Conservation (phyloP, 2,329 filamentous ascomycete species). For the Polytolypa hystricis region DNA sequence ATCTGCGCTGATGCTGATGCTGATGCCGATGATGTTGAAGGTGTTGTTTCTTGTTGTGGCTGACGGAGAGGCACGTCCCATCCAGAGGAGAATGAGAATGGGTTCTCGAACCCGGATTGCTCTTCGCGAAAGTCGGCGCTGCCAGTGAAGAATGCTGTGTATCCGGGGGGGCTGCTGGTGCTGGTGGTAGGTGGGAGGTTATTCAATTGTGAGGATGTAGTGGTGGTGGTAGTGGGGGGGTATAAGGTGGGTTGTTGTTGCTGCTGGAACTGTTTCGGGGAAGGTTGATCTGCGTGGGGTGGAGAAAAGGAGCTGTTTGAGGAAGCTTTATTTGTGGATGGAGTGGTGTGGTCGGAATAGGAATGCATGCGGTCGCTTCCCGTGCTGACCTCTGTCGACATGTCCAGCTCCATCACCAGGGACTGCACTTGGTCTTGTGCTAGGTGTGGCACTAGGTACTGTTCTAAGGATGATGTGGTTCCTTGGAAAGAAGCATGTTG, state of each 20-base stretch:
- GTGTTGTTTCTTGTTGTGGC: constrained; percentile 3
- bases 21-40: constrained; percentile 7
- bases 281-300: constrained; percentile 18
- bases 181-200: constrained; percentile 11
- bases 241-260: constrained; percentile 7
- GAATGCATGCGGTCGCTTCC: constrained; percentile 20
- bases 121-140: too few species aligned
- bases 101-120: constrained; percentile 15
- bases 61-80: constrained; percentile 20
- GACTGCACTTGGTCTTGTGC: constrained; percentile 8
- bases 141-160: constrained; percentile 11
- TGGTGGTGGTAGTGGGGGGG: background rate
- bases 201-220: constrained; percentile 1
- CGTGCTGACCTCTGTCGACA: constrained; percentile 20
- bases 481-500: too few species aligned
- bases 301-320: constrained; percentile 27
- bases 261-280: constrained; percentile 10
- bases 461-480: too few species aligned
- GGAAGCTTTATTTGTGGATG: constrained; percentile 26
- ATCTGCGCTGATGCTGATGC: constrained; percentile 18
- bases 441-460: constrained; percentile 4
- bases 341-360: constrained; percentile 25
- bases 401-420: constrained; percentile 22
- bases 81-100: constrained; percentile 17
- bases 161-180: constrained; percentile 11